Evolutionary conservation across 208 protist genomes (phyloP), one percentile per base, ranked within the genome.

Genomic region (Trypanosoma congolense): DNA sequence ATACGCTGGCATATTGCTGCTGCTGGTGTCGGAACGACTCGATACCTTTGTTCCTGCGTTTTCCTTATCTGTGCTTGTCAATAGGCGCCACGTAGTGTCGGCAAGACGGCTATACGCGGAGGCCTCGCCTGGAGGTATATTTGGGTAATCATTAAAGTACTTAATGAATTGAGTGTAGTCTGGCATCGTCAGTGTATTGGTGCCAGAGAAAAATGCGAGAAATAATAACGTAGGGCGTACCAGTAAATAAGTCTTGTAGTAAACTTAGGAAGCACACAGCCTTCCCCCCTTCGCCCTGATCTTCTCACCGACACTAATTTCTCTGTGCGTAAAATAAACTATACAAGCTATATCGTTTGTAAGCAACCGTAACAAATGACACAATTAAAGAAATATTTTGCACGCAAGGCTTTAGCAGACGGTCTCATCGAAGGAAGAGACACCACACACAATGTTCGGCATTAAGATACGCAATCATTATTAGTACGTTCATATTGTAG

Each of bases 151-250:
- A 61, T 87, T 93, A 54, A 90, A 79, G 58, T 79, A 81, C 62
- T 92, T 92, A 25, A 90, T 73, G 21, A 93, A 88, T 43, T 82
- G 67, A 24, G 61, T 76, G 43, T 74, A 93, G 57, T 93, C 81
- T 2, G 76, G 77, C 81, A 90, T 90, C 30, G 18, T 18, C 9
- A 2, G 29, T 47, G 43, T 43, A 22, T 22, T 24, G n/a, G 42
- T 25, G 9, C n/a, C n/a, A 24, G 6, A 9, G 12, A 38, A 16
- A 38, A 38, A 38, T 16, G 33, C 33, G 33, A 38, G n/a, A n/a
- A n/a, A n/a, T n/a, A n/a, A n/a, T n/a, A n/a, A n/a, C n/a, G n/a
- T n/a, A n/a, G n/a, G n/a, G n/a, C n/a, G n/a, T n/a, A n/a, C n/a
- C n/a, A n/a, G n/a, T n/a, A n/a, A n/a, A n/a, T n/a, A n/a, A n/a